Percentiles rank a stretch among this genome's conserved stretches.
These are phyloP conservation scores for Chaetoscypha palmicola DNA, from an alignment of 2,329 filamentous ascomycete species.

Conservation along the genomic window DNA sequence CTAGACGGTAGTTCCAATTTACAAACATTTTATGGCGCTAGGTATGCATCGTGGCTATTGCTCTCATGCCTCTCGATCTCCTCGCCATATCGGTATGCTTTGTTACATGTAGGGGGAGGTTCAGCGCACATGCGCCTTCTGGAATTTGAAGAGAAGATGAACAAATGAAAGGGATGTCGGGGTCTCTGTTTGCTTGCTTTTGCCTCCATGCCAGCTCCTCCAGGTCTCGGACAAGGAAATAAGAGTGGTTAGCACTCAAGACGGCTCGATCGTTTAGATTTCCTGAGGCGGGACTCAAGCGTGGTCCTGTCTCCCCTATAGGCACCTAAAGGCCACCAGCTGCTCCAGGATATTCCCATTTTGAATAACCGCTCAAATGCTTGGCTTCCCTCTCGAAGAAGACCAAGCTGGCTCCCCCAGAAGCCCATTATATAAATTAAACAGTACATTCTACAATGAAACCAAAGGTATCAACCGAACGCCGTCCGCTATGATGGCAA, in stretches of 20 bases:
- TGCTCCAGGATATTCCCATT: slow-evolving; percentile 16
- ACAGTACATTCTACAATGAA: slow-evolving; percentile 35
- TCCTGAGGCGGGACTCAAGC: no score
- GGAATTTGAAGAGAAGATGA: slow-evolving; percentile 20
- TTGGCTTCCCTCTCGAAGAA: slow-evolving; percentile 11
- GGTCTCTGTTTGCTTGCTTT: neutral
- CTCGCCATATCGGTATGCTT: slow-evolving; percentile 16
- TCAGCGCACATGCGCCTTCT: slow-evolving; percentile 20
- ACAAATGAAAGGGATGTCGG: slow-evolving; percentile 25
- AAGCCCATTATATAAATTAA: slow-evolving; percentile 34
- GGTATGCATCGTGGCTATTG: slow-evolving; percentile 16
- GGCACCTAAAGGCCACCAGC: slow-evolving; percentile 6
- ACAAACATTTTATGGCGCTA: neutral
- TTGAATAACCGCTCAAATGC: slow-evolving; percentile 21
- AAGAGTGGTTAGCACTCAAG: slow-evolving; percentile 18
- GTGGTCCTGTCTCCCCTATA: no score
- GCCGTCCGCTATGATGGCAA: slow-evolving; percentile 34
- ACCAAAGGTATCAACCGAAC: slow-evolving; percentile 34
- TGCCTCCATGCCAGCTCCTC: slow-evolving; percentile 5
- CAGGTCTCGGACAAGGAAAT: slow-evolving; percentile 15
- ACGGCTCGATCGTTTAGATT: slow-evolving; percentile 14
- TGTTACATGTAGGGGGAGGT: slow-evolving; percentile 22
- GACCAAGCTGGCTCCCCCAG: slow-evolving; percentile 23
- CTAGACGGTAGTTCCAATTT: slow-evolving; percentile 1
- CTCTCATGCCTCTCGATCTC: slow-evolving; percentile 6